A percentile compares a stretch with the other conserved stretches of the same genome.
These are phyloP conservation scores for Saccharomycopsis javanensis DNA, from an alignment of 805 yeast genomes.

Conservation along the genomic window DNA sequence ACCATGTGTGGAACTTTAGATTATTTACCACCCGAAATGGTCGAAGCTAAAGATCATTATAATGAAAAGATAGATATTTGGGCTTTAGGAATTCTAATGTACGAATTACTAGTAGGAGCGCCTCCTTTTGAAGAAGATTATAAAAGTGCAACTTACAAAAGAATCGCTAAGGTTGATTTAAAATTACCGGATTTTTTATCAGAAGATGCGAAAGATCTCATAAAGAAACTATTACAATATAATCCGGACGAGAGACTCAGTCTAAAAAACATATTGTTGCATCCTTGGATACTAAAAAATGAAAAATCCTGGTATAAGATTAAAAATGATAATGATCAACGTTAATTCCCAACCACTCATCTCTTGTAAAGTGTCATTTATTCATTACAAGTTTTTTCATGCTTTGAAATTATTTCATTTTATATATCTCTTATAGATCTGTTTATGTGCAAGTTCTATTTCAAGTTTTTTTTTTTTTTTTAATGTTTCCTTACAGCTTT, in stretches of 20 bases:
- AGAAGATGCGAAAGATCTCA: slow-evolving; percentile 68
- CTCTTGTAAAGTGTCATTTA: neutral
- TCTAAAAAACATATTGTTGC: slow-evolving; percentile 52
- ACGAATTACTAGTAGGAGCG: slow-evolving; percentile 75
- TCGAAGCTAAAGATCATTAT: slow-evolving; percentile 63
- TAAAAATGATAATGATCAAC: slow-evolving; percentile 1
- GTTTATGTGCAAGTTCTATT: no score
- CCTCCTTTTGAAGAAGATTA: slow-evolving; percentile 89
- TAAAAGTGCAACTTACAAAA: slow-evolving; percentile 65
- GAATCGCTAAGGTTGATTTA: slow-evolving; percentile 72
- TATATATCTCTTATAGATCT: no score
- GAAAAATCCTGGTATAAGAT: slow-evolving; percentile 45
- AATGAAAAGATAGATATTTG: slow-evolving; percentile 77
- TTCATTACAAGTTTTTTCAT: neutral
- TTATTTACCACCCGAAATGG: slow-evolving; percentile 92
- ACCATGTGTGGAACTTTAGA: slow-evolving; percentile 95
- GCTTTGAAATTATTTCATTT: neutral
- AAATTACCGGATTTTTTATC: slow-evolving; percentile 62
- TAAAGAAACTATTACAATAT: slow-evolving; percentile 50
- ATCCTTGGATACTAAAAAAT: slow-evolving; percentile 77
- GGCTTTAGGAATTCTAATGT: slow-evolving; percentile 84
- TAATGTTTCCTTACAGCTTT: no score
- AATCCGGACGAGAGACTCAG: slow-evolving; percentile 59
- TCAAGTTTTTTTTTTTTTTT: neutral
- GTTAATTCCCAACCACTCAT: neutral